Evolutionary conservation across 2,329 filamentous ascomycete genomes (phyloP).

Genomic region (Calonectria naviculata): DNA sequence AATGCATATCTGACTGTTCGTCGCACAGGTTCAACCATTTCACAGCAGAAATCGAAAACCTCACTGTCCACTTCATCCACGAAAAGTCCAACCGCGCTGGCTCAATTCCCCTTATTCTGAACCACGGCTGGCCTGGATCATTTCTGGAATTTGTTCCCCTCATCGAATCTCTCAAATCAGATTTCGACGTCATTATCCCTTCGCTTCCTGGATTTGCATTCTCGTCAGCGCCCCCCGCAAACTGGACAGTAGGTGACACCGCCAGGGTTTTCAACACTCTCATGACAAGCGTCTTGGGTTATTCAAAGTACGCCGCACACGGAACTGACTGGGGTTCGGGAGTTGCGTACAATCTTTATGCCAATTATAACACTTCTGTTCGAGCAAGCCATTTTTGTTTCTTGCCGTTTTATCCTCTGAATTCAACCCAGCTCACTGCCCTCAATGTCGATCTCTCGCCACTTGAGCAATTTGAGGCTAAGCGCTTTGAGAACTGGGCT

Average conservation of each 20-base stretch:
- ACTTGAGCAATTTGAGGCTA: constrained; percentile 11
- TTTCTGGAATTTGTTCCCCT: constrained; percentile 54
- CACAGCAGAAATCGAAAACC: constrained; percentile 16
- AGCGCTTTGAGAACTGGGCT: constrained; percentile 7
- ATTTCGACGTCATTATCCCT: constrained; percentile 38
- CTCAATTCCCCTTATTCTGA: constrained; percentile 53
- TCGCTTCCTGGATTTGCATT: constrained; percentile 54
- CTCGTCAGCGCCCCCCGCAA: constrained; percentile 42
- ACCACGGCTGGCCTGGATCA: constrained; percentile 58
- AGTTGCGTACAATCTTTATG: constrained; percentile 25
- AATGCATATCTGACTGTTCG: not conserved
- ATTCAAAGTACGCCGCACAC: constrained; percentile 37
- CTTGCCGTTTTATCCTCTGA: constrained; percentile 23
- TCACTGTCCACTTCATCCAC: constrained; percentile 41
- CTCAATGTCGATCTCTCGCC: constrained; percentile 18
- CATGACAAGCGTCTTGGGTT: constrained; percentile 51
- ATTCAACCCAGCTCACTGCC: constrained; percentile 10
- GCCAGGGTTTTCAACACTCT: constrained; percentile 50
- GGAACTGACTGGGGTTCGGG: constrained; percentile 30
- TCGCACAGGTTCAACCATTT: constrained; percentile 5
- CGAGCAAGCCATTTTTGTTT: constrained; percentile 26
- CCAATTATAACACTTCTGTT: constrained; percentile 19
- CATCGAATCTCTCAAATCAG: constrained; percentile 5
- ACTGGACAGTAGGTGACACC: constrained; percentile 50
- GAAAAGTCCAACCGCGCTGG: constrained; percentile 22